phyloP scores from a whole-genome alignment of 2,329 filamentous ascomycete species.

The Lachnellula hyalina region DNA sequence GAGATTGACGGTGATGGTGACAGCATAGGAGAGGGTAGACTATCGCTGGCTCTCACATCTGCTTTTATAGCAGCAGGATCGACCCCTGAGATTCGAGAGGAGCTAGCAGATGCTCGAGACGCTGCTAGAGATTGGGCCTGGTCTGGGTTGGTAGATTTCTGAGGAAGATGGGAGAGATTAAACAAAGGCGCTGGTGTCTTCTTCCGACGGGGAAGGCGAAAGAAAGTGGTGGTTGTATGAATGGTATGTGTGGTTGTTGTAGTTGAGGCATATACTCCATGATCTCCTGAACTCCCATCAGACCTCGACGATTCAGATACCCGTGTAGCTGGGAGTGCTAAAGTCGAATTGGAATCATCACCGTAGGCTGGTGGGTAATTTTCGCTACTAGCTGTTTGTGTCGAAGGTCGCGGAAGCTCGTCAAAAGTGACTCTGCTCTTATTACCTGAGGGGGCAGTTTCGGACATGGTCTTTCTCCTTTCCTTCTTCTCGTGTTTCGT shows the following conservation, averaged over 20 bases:
- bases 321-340: slow-evolving; percentile 60
- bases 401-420: slow-evolving; percentile 49
- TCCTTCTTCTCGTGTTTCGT: slow-evolving; percentile 35
- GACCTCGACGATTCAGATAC: slow-evolving; percentile 86
- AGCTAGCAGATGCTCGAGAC: slow-evolving; percentile 40
- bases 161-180: slow-evolving; percentile 81
- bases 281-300: slow-evolving; percentile 73
- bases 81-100: slow-evolving; percentile 31
- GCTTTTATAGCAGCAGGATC: slow-evolving; percentile 33
- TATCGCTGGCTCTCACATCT: slow-evolving; percentile 16
- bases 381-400: slow-evolving; percentile 37
- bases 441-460: slow-evolving; percentile 28
- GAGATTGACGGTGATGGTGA: slow-evolving; percentile 26
- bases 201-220: slow-evolving; percentile 73
- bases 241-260: slow-evolving; percentile 59
- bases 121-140: slow-evolving; percentile 31
- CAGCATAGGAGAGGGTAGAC: slow-evolving; percentile 23
- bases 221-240: slow-evolving; percentile 66
- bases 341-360: slow-evolving; percentile 54
- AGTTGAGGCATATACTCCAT: slow-evolving; percentile 50
- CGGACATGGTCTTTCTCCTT: slow-evolving; percentile 37
- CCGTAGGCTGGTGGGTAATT: slow-evolving; percentile 51
- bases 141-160: slow-evolving; percentile 52
- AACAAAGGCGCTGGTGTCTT: slow-evolving; percentile 68
- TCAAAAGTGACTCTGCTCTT: slow-evolving; percentile 52